Evolutionary conservation across 805 yeast species (phyloP), one percentile per base, ranked within the genome.

Genomic region (Cyberlindnera samutprakarnensis): DNA sequence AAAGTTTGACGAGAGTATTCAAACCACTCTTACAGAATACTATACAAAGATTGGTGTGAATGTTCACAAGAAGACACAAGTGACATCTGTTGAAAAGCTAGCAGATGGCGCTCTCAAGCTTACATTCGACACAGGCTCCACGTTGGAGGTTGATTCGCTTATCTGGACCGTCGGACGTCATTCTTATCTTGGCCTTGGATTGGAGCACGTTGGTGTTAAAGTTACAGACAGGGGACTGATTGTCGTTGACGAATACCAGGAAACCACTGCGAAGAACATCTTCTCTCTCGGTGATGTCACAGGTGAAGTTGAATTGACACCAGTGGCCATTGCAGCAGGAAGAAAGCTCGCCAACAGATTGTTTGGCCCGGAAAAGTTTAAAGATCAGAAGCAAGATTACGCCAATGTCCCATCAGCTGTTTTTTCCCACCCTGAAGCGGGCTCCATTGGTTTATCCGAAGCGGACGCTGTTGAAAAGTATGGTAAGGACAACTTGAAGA

Each of bases 311-410:
- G 97, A 92, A 65, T 72, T 92, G 49, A 92, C 99, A 3, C 99
- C 99, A 7, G 96, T 87, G 27, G 98, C 98, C 23, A 92, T 92
- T 63, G 96, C 98, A 23, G 88, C 98, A 8, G 99, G 99, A 39
- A 79, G 99, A 61, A 84, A 76, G 57, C 70, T 92, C 46, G 75
- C 96, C 18, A 88, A 90, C 65, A 75, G 99, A 56, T 63, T 92
- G 38, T 92, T 90, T 55, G 96, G 96, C 15, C 80, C 88, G 35
- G 75, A 70, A 41, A 56, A 61, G 35, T 85, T 70, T 64, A 73
- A 72, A 41, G 57, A 74, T 28, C 83, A 79, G 56, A 86, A 88
- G 54, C 85, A 84, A 57, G 96, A 87, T 56, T 92, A 79, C 59
- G 61, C 56, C 18, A 83, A 88, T 53, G 75, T 92, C 31, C 98